Conservation (phyloP, 306 rosid genomes). For the Styphnolobium japonicum region DNA sequence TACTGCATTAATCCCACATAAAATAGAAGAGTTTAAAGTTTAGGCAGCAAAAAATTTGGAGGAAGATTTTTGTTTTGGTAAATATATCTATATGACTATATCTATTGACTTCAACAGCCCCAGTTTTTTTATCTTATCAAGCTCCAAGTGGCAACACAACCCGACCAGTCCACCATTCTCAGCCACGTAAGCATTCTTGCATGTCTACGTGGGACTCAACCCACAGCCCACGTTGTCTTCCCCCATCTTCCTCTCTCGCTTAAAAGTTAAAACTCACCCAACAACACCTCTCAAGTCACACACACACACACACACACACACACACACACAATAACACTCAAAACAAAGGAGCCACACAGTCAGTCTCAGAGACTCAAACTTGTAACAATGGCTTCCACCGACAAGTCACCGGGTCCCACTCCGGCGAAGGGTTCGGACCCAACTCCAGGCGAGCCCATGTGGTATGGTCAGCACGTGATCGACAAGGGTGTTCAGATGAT, state of each 20-base stretch:
- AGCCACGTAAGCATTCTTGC: slow-evolving; percentile 13
- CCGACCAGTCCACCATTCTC: not conserved
- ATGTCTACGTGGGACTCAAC: slow-evolving; percentile 30
- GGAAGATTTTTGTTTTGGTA: too few relatives aligned
- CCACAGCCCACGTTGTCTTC: slow-evolving; percentile 1
- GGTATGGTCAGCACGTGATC: slow-evolving; percentile 39
- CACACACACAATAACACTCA: too few relatives aligned
- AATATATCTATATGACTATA: too few relatives aligned
- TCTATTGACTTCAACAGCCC: not conserved
- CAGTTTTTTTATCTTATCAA: too few relatives aligned
- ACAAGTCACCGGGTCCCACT: slow-evolving; percentile 32
- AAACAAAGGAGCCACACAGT: too few relatives aligned
- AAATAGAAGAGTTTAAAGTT: too few relatives aligned
- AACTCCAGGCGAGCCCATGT: slow-evolving; percentile 53
- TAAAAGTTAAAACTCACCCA: not conserved
- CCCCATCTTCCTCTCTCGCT: not conserved
- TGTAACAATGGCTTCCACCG: slow-evolving; percentile 26
- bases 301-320: too few relatives aligned
- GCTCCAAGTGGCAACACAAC: not conserved
- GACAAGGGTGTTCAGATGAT: slow-evolving; percentile 59
- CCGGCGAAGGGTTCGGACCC: slow-evolving; percentile 4
- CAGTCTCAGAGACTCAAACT: too few relatives aligned
- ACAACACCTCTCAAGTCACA: too few relatives aligned
- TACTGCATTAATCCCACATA: too few relatives aligned
- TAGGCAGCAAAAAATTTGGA: too few relatives aligned